Evolutionary conservation across 2,329 filamentous ascomycete genomes (phyloP), one percentile per base, ranked within the genome.

Genomic region (Nemania abortiva): DNA sequence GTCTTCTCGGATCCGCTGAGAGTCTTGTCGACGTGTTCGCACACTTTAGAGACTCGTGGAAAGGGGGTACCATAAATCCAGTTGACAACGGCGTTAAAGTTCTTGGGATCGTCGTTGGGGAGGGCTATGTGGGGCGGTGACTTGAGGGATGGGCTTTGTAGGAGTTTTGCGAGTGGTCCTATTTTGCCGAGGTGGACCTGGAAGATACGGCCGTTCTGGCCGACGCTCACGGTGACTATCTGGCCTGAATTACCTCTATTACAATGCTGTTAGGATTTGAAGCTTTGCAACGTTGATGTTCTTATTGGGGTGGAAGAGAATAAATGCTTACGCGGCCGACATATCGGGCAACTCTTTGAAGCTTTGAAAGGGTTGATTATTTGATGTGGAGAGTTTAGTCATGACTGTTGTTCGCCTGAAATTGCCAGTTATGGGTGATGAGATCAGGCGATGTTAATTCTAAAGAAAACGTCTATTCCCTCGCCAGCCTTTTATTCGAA

Each of bases 281-380:
- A 18, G 29, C 13, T 29, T 15, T 18, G 3, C 9, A 20, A 13
- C 0, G 2, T 22, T 22, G 15, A 13, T 18, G 6, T 34, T 3
- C 2, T 3, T 22, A 31, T 27, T 27, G 24, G 24, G 24, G 24
- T 18, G 6, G n/a, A 6, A n/a, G 22, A 22, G n/a, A 24, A 11
- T 15, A 10, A 27, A 29, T 11, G 11, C 53, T 42, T 50, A 64
- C 62, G 22, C 20, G 6, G 42, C 57, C 15, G 62, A 64, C 62
- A 64, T 64, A 18, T 64, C 62, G 18, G 62, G 42, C 15, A 64
- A 22, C 45, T 64, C 62, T 31, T 58, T 50, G 20, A 52, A 57
- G 31, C 29, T 57, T 18, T 13, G 31, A 2, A 58, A 42, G 3
- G 29, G 15, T 15, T 20, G 62, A 11, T 20, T 57, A 50, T n/a